Base-by-base conservation (phyloP, 306 rosid species). In the Pyrus betulifolia region DNA sequence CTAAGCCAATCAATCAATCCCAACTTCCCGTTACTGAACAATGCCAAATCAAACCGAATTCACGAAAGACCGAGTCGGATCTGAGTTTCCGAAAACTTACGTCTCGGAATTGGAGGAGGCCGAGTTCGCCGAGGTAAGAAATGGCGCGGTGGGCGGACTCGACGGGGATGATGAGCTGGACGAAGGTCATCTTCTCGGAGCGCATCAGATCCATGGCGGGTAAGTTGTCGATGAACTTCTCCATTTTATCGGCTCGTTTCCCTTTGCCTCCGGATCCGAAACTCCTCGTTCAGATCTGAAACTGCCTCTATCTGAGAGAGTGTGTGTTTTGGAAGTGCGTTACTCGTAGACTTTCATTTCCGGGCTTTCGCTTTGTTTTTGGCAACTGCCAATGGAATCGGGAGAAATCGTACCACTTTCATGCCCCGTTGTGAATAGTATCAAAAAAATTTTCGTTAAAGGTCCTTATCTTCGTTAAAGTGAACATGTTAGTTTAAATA, bases 201-300 rank as follows among this genome's bases (percentile, higher is more conserved):
- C 99, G 98, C 98, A 93, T 89, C 90, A 96, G 94, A 91, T 96
- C 99, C 98, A 93, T 93, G 42, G 96, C 51, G 60, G 97, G 89
- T 71, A 93, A 79, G 82, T 89, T 91, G 54, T 91, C 91, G 4
- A 89, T 67, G 82, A 96, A 93, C 78, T 87, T 81, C 14, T 83
- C 97, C 96, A 91, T 92, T 88, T 93, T 89, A 84, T 40, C 82
- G 86, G 85, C 45, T 7, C 5, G 25, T 27, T 25, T 27, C 22
- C 13, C 18, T 70, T 40, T 30, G 49, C 62, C 40, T 65, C 68
- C 27, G 58, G 80, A 67, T 76, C 74, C 18, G 57, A 23, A 74
- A 66, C 44, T 1, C 55, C 3, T 44, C 62, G 14, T 28, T 77
- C 63, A 71, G 87, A 86, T 96, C 99, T 91, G 90, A 83, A 75